These are phyloP conservation scores for Tripterygium wilfordii DNA, from an alignment of 177 flowering plant species.

Conservation along the genomic window DNA sequence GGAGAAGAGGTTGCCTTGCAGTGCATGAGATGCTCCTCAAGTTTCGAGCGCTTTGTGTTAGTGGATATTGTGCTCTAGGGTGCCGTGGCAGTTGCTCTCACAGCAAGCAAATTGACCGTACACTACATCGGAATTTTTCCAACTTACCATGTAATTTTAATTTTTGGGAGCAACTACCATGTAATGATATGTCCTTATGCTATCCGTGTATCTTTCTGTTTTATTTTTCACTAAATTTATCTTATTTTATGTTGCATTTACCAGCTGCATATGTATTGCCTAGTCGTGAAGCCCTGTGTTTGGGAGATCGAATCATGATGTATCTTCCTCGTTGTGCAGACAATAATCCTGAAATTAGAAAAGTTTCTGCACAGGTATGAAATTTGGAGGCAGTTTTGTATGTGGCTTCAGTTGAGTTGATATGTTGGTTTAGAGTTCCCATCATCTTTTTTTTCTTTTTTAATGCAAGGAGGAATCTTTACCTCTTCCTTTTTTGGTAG, in stretches of 20 bases:
- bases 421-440: not conserved
- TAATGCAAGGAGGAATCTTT: no score
- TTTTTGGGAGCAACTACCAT: not conserved
- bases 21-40: constrained; percentile 80
- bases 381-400: not conserved
- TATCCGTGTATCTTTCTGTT: not conserved
- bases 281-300: constrained; percentile 74
- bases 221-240: not conserved
- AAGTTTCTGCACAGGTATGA: constrained; percentile 79
- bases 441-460: no score
- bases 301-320: constrained; percentile 79
- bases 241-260: constrained; percentile 8
- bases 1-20: constrained; percentile 86
- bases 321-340: constrained; percentile 99
- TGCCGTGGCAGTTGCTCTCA: constrained; percentile 77
- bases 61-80: constrained; percentile 80
- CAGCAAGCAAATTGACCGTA: constrained; percentile 50
- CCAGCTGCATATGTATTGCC: constrained; percentile 85
- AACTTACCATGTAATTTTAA: constrained; percentile 61
- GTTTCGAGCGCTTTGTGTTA: constrained; percentile 69
- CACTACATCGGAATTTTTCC: constrained; percentile 45
- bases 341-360: constrained; percentile 80
- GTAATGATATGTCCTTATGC: no score
- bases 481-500: constrained; percentile 24
- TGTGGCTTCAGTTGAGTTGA: not conserved